Conservation (phyloP, 176 grass and related monocot species). For the maize (Zea mays) region Zm-B73-REFERENCE-NAM-5.0 NC_050100.1:219572501-219573000, state of each 20-base stretch:
- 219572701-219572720: not conserved
- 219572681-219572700: not conserved
- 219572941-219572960: conserved; percentile 71
- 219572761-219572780: not conserved
- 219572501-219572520: conserved; percentile 71
- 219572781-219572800: not conserved
- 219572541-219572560: conserved; percentile 80
- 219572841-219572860: not conserved
- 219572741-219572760: not conserved
- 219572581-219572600: conserved; percentile 3
- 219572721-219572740: not conserved
- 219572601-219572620: conserved; percentile 6
- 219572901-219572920: conserved; percentile 15
- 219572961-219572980: conserved; percentile 81
- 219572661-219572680: not conserved
- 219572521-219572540: conserved; percentile 79
- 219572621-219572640: not conserved
- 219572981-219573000: conserved; percentile 70
- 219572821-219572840: not conserved
- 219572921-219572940: conserved; percentile 62
- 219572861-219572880: conserved; percentile 4
- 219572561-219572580: conserved; percentile 48
- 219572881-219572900: conserved; percentile 17
- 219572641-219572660: not conserved
- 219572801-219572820: not conserved